These are phyloP conservation scores for Zizania latifolia DNA, from an alignment of 176 grass and related monocot genomes.

Conservation along the genomic window DNA sequence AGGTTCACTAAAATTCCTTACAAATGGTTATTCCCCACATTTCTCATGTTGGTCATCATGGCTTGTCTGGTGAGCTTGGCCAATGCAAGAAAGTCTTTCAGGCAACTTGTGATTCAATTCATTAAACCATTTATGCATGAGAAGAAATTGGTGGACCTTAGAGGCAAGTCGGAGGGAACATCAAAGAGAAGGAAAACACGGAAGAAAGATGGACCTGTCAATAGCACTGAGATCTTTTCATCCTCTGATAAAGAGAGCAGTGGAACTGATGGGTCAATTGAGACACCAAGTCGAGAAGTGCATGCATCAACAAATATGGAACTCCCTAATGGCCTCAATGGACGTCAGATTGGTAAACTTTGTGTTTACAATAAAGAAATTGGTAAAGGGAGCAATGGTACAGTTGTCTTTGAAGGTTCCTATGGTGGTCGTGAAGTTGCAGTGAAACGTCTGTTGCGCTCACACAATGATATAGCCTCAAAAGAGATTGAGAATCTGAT, in stretches of 20 bases:
- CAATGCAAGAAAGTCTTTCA: conserved; percentile 18
- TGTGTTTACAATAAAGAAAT: conserved; percentile 77
- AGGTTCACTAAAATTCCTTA: conserved; percentile 14
- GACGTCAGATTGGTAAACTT: conserved; percentile 77
- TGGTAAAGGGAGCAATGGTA: conserved; percentile 94
- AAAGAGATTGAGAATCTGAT: conserved; percentile 97
- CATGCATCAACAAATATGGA: conserved; percentile 11
- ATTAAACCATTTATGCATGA: conserved; percentile 35
- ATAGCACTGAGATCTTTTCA: conserved; percentile 16
- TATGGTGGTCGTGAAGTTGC: conserved; percentile 83
- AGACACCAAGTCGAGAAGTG: conserved; percentile 13
- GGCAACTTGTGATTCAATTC: conserved; percentile 26
- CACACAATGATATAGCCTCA: conserved; percentile 85
- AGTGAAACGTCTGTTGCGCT: conserved; percentile 70
- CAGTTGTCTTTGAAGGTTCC: conserved; percentile 83
- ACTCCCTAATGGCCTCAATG: conserved; percentile 32
- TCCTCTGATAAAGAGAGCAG: conserved; percentile 32
- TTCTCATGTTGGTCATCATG: conserved; percentile 25
- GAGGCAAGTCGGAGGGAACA: conserved; percentile 34
- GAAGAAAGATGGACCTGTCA: conserved; percentile 41
- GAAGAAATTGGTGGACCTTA: conserved; percentile 37
- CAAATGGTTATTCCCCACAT: conserved; percentile 33
- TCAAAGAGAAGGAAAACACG: conserved; percentile 76
- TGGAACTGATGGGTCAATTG: conserved; percentile 40
- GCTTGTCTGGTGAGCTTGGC: conserved; percentile 34